Conservation (phyloP, 768 basidiomycete genomes). For the Rhizopogon salebrosus region DNA sequence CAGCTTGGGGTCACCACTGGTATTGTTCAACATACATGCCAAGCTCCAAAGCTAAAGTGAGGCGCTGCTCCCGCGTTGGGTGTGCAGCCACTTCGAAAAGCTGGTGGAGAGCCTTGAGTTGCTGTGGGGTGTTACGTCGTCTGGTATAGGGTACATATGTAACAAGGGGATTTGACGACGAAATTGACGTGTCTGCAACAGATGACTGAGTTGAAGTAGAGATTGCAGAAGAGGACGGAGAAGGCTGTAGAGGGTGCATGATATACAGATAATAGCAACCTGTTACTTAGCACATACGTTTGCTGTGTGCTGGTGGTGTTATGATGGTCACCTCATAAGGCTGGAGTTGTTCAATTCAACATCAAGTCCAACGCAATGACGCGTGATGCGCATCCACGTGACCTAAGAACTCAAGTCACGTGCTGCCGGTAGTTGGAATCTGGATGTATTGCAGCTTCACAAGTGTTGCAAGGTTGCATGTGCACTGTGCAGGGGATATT, state of each 20-base stretch:
- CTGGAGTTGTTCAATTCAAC: conserved; percentile 7
- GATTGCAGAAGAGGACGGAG: conserved; percentile 2
- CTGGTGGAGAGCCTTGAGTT: conserved; percentile 29
- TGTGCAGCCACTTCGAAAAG: conserved; percentile 33
- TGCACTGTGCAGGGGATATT: no score
- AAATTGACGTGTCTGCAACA: neutral
- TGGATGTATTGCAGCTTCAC: no score
- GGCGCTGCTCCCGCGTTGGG: conserved; percentile 38
- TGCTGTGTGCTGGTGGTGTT: conserved; percentile 3
- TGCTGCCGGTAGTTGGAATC: no score
- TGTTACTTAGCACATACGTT: conserved; percentile 12
- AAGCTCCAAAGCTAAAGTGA: conserved; percentile 31
- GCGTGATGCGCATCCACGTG: conserved; percentile 20
- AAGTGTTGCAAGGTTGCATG: no score
- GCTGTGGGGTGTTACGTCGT: conserved; percentile 27
- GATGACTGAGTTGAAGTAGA: conserved; percentile 1
- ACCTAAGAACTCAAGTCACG: conserved; percentile 14
- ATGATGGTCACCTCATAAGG: conserved; percentile 10
- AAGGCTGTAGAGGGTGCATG: conserved; percentile 6
- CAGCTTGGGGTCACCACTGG: neutral
- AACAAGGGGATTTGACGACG: neutral
- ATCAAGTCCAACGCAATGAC: conserved; percentile 11
- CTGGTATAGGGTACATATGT: conserved; percentile 23
- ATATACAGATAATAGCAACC: conserved; percentile 2
- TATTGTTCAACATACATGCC: conserved; percentile 26